phyloP scores from a whole-genome alignment of 805 yeast genomes.

The Pichia scutulata region DNA sequence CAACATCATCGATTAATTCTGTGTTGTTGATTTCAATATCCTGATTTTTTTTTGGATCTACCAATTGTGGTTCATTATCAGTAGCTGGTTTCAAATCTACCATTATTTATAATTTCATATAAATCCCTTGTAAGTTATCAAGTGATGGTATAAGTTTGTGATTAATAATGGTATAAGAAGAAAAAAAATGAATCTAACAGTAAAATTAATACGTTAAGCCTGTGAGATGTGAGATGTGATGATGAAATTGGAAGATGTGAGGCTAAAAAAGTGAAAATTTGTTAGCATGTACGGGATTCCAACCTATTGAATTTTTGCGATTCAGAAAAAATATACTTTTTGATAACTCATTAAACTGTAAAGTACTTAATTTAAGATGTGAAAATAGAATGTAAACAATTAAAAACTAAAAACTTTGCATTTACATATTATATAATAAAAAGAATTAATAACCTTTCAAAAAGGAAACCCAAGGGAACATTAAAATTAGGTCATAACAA shows the following conservation, averaged over 20 bases:
- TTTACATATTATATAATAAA: background rate
- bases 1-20: background rate
- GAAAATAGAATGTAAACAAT: background rate
- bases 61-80: background rate
- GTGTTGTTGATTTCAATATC: background rate
- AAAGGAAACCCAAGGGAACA: background rate
- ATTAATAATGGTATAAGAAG: background rate
- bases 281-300: too few species aligned
- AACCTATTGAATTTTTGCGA: too few species aligned
- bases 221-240: too few species aligned
- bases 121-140: too few species aligned
- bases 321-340: too few species aligned
- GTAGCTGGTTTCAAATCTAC: background rate
- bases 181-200: too few species aligned
- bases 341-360: too few species aligned
- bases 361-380: too few species aligned
- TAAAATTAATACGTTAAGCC: too few species aligned
- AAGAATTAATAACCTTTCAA: background rate
- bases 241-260: background rate
- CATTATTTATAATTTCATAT: background rate
- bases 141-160: too few species aligned
- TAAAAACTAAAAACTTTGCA: background rate
- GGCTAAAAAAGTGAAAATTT: background rate
- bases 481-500: constrained; percentile 24
- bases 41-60: background rate